A percentile compares a stretch with the other conserved stretches of the same genome.
Evolutionary conservation across 2,329 filamentous ascomycete genomes (phyloP).

Genomic region (Aspergillus pseudonomiae): DNA sequence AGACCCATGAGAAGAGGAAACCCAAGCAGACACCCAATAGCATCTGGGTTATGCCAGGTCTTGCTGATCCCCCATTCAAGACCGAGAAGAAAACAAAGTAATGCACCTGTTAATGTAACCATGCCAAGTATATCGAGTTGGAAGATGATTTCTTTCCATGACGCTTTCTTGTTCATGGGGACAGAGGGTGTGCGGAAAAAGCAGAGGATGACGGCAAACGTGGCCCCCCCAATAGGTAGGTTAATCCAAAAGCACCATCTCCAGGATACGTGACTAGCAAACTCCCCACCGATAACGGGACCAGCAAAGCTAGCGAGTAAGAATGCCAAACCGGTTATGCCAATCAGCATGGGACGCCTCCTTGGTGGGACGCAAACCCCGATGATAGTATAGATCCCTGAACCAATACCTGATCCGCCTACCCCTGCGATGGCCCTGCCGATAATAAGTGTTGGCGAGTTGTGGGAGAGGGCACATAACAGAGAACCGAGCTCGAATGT

Average conservation of each 20-base stretch:
- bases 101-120: not conserved
- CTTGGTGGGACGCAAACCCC: not conserved
- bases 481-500: conserved; percentile 35
- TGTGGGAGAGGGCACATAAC: conserved; percentile 9
- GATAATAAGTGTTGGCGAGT: not conserved
- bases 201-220: conserved; percentile 20
- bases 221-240: conserved; percentile 34
- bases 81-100: not conserved
- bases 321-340: not conserved
- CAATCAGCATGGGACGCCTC: conserved; percentile 2
- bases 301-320: not conserved
- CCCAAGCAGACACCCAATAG: conserved; percentile 5
- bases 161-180: not conserved
- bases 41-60: not conserved
- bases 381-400: conserved; percentile 1
- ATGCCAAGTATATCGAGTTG: not conserved
- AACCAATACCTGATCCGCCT: not conserved
- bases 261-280: conserved; percentile 29
- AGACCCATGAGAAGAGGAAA: not conserved
- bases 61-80: conserved; percentile 2
- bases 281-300: conserved; percentile 7
- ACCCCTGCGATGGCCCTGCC: conserved; percentile 7
- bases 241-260: conserved; percentile 48
- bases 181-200: not conserved
- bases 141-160: not conserved